Evolutionary conservation across 2,329 filamentous ascomycete species (phyloP), one percentile per base, ranked within the genome.

Genomic region (Macrophomina pseudophaseolina): DNA sequence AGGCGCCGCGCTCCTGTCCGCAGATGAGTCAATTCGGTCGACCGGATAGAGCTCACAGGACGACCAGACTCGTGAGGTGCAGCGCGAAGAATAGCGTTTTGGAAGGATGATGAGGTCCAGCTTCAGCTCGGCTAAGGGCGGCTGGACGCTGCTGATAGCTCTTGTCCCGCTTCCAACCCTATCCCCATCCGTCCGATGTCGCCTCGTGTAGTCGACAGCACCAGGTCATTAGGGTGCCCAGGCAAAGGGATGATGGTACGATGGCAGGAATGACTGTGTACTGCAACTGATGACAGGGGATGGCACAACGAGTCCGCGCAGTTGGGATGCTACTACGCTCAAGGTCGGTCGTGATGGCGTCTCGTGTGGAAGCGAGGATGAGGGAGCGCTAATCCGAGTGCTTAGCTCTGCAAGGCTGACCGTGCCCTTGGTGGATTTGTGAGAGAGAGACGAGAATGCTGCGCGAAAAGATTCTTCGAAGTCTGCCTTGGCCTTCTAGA

Each of bases 401-500:
- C 58, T 23, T 62, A 49, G 44, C 42, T 35, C n/a, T 11, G 42
- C 58, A 49, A 62, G 58, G 58, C 58, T 49, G 58, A 62, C 58
- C 40, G 44, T 42, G 23, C 18, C 5, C 30, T 35, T 44, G 11
- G 32, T 16, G 14, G 23, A 3, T 62, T 9, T 16, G 40, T 40
- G 28, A 33, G 52, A 32, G 28, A 53, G 14, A 5, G 42, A 44
- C 16, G 16, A 28, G 33, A 30, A 23, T 23, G 42, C 56, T 23
- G 30, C 56, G 48, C 56, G n/a, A 44, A 49, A 16, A 49, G 58
- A 62, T 49, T 49, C 11, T 9, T 44, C 5, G 44, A 46, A 44
- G 30, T 62, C 58, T 62, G 58, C 58, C 58, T 49, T 62, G 58
- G 28, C 42, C 58, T 62, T 62, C 58, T 62, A 62, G 58, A 62